Evolutionary conservation across 768 basidiomycete species (phyloP).

Genomic region (Piloderma croceum): DNA sequence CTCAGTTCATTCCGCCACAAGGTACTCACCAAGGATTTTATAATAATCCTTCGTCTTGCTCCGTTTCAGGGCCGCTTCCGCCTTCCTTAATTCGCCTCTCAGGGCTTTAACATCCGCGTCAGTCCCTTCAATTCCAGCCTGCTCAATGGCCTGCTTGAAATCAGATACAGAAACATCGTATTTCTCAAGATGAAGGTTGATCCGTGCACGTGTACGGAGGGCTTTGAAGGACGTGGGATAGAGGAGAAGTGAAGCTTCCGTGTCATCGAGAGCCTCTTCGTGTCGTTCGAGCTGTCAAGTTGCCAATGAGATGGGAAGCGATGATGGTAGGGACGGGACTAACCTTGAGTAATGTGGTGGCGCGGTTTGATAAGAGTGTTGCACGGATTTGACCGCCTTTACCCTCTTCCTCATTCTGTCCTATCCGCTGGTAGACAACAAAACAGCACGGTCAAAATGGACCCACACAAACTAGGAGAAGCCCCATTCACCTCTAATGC

Average conservation of each 20-base stretch:
- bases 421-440: slow-evolving; percentile 47
- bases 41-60: slow-evolving; percentile 91
- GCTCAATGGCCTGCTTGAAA: slow-evolving; percentile 75
- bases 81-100: slow-evolving; percentile 67
- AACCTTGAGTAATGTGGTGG: slow-evolving; percentile 76
- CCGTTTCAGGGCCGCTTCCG: slow-evolving; percentile 74
- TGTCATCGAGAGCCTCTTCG: slow-evolving; percentile 68
- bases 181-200: slow-evolving; percentile 66
- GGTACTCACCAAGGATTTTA: slow-evolving; percentile 53
- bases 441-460: slow-evolving; percentile 3
- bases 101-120: slow-evolving; percentile 61
- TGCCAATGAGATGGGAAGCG: slow-evolving; percentile 7
- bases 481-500: slow-evolving; percentile 55
- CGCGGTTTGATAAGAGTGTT: slow-evolving; percentile 76
- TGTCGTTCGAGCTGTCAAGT: slow-evolving; percentile 50
- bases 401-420: slow-evolving; percentile 62
- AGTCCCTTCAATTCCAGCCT: slow-evolving; percentile 57
- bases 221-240: slow-evolving; percentile 75
- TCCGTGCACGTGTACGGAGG: slow-evolving; percentile 78
- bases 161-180: slow-evolving; percentile 68
- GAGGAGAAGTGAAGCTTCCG: slow-evolving; percentile 59
- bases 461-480: background rate
- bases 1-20: background rate
- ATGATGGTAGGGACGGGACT: background rate
- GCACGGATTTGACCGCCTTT: slow-evolving; percentile 79